Evolutionary conservation across 768 basidiomycete species (phyloP).

Genomic region (Tremella mesenterica): DNA sequence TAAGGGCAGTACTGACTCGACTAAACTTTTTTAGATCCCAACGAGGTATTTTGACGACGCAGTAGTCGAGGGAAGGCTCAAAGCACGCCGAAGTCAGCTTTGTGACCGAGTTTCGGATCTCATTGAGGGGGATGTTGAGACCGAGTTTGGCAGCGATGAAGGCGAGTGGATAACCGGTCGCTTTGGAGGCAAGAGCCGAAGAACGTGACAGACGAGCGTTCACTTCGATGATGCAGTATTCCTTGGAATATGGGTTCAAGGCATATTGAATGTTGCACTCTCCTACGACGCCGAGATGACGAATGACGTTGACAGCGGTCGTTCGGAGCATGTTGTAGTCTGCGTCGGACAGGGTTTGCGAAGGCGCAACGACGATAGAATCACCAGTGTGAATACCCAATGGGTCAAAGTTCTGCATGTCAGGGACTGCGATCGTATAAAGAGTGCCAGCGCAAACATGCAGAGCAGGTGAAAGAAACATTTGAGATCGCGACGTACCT

Average conservation of each 20-base stretch:
- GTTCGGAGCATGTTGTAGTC: conserved; percentile 99
- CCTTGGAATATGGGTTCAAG: conserved; percentile 83
- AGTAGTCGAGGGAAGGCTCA: conserved; percentile 93
- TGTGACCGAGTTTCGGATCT: conserved; percentile 95
- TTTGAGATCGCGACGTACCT: conserved; percentile 55
- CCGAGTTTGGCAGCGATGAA: conserved; percentile 98
- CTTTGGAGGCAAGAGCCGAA: conserved; percentile 94
- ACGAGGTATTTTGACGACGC: conserved; percentile 95
- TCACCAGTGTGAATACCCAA: conserved; percentile 97
- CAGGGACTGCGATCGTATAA: too few relatives aligned
- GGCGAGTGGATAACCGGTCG: conserved; percentile 93
- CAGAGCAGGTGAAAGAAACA: neutral
- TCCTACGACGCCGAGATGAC: conserved; percentile 94
- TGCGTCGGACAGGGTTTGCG: conserved; percentile 95
- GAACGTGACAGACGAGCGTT: conserved; percentile 98
- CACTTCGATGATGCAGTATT: conserved; percentile 98
- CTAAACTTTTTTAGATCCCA: conserved; percentile 99
- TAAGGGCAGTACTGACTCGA: conserved; percentile 79
- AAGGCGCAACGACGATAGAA: conserved; percentile 95
- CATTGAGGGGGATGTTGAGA: conserved; percentile 91
- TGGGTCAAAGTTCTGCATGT: conserved; percentile 86
- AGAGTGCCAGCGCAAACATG: too few relatives aligned
- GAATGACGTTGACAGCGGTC: conserved; percentile 94
- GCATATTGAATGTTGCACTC: conserved; percentile 99
- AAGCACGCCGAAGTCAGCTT: conserved; percentile 96